phyloP scores from a whole-genome alignment of 176 grass and related monocot species.

The Triticum turgidum region DNA sequence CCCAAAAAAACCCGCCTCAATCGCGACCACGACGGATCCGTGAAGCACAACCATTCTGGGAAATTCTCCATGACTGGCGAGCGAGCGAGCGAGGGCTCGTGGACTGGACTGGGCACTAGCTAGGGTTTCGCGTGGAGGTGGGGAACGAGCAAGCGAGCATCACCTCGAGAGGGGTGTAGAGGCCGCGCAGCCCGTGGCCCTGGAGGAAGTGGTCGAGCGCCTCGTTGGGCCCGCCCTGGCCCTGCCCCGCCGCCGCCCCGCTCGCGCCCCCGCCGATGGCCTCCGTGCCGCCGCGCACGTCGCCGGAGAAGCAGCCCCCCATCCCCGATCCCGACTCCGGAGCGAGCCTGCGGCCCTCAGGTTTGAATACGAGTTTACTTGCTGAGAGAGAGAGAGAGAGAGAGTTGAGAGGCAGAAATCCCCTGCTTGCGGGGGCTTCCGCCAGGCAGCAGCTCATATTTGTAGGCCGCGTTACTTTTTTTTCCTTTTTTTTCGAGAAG shows the following conservation, averaged over 20 bases:
- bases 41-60: too few relatives aligned
- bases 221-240: constrained; percentile 49
- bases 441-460: background rate
- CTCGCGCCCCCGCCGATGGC: constrained; percentile 42
- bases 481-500: too few relatives aligned
- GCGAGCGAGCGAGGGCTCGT: too few relatives aligned
- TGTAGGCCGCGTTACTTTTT: too few relatives aligned
- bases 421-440: background rate
- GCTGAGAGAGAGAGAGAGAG: too few relatives aligned
- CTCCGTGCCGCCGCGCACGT: constrained; percentile 71
- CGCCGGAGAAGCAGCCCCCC: constrained; percentile 79
- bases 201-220: constrained; percentile 72
- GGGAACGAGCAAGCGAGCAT: too few relatives aligned
- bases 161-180: constrained; percentile 82
- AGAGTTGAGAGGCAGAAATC: background rate
- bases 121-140: too few relatives aligned
- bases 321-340: background rate
- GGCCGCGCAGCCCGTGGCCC: constrained; percentile 49
- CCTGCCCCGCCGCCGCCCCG: background rate
- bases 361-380: too few relatives aligned
- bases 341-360: too few relatives aligned
- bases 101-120: too few relatives aligned
- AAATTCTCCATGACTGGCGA: too few relatives aligned
- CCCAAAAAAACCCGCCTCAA: background rate
- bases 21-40: background rate